These are phyloP conservation scores for Cytospora leucostoma DNA, from an alignment of 2,329 filamentous ascomycete genomes.

Conservation along the genomic window DNA sequence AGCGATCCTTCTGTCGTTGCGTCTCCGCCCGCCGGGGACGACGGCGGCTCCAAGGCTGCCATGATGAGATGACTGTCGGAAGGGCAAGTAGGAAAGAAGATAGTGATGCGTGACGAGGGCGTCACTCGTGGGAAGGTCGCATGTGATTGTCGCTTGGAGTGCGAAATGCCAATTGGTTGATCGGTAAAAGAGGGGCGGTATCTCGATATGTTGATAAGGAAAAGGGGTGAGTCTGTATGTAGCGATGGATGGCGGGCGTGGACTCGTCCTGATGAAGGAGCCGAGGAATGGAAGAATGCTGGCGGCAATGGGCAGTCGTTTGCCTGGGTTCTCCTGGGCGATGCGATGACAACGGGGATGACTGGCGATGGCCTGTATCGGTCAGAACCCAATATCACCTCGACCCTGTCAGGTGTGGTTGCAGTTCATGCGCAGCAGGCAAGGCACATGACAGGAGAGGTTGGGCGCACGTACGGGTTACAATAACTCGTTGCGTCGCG, in stretches of 20 bases:
- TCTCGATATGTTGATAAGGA: slow-evolving; percentile 19
- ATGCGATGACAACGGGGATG: slow-evolving; percentile 7
- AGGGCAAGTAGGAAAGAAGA: slow-evolving; percentile 4
- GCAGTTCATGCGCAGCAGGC: slow-evolving; percentile 25
- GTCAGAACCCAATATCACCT: slow-evolving; percentile 24
- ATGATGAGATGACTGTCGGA: slow-evolving; percentile 39
- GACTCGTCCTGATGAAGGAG: slow-evolving; percentile 5
- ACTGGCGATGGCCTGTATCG: slow-evolving; percentile 26
- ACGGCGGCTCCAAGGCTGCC: slow-evolving; percentile 56
- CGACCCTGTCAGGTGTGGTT: slow-evolving; percentile 9
- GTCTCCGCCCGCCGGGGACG: slow-evolving; percentile 60
- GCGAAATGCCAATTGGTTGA: slow-evolving; percentile 13
- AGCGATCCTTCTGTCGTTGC: slow-evolving; percentile 72
- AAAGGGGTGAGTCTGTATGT: slow-evolving; percentile 18
- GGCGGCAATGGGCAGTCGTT: slow-evolving; percentile 6
- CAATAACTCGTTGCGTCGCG: slow-evolving; percentile 5
- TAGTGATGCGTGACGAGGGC: slow-evolving; percentile 21
- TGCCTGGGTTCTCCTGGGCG: slow-evolving; percentile 2
- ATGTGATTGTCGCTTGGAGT: slow-evolving; percentile 23
- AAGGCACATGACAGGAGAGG: slow-evolving; percentile 17
- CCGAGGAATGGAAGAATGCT: slow-evolving; percentile 13
- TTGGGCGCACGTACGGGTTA: slow-evolving; percentile 3
- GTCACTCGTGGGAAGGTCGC: slow-evolving; percentile 26
- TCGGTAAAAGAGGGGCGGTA: slow-evolving; percentile 13
- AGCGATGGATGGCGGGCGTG: slow-evolving; percentile 14